Evolutionary conservation across 169 alveolate species (phyloP).

Genomic region (Besnoitia besnoiti): DNA sequence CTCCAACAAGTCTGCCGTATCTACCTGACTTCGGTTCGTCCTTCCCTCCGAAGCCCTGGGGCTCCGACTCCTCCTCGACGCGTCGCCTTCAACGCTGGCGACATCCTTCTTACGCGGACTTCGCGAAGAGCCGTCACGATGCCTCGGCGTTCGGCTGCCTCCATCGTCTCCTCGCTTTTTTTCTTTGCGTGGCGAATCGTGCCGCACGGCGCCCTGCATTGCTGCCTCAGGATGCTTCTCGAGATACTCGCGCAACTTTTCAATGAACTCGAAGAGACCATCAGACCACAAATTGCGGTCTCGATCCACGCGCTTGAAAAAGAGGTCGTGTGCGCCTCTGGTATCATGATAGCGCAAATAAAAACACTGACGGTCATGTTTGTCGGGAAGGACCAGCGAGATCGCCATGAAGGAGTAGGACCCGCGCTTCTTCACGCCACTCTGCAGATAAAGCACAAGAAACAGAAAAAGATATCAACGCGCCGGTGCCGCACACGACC

Average conservation of each 20-base stretch:
- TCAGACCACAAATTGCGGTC: slow-evolving; percentile 85
- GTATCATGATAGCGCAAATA: slow-evolving; percentile 81
- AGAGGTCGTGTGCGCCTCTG: slow-evolving; percentile 76
- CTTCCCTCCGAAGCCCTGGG: background rate
- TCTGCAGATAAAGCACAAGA: slow-evolving; percentile 54
- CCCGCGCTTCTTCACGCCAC: slow-evolving; percentile 75
- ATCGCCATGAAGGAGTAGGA: slow-evolving; percentile 78
- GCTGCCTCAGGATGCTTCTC: slow-evolving; percentile 40
- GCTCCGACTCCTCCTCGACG: background rate
- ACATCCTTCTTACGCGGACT: background rate
- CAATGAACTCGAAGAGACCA: slow-evolving; percentile 81
- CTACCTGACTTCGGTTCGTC: background rate
- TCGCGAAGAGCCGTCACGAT: background rate
- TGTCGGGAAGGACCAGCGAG: slow-evolving; percentile 81
- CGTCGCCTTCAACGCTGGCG: background rate
- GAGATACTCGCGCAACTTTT: slow-evolving; percentile 50
- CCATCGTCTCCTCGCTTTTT: background rate
- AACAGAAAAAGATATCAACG: too few relatives aligned
- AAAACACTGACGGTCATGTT: slow-evolving; percentile 71
- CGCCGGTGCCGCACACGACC: too few relatives aligned
- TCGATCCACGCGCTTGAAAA: slow-evolving; percentile 79
- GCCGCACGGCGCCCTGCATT: background rate
- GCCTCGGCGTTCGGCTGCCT: background rate
- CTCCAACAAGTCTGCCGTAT: slow-evolving; percentile 13
- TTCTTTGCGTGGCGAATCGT: background rate